Evolutionary conservation across 2,329 filamentous ascomycete species (phyloP).

Genomic region (Aureobasidium sp.): DNA sequence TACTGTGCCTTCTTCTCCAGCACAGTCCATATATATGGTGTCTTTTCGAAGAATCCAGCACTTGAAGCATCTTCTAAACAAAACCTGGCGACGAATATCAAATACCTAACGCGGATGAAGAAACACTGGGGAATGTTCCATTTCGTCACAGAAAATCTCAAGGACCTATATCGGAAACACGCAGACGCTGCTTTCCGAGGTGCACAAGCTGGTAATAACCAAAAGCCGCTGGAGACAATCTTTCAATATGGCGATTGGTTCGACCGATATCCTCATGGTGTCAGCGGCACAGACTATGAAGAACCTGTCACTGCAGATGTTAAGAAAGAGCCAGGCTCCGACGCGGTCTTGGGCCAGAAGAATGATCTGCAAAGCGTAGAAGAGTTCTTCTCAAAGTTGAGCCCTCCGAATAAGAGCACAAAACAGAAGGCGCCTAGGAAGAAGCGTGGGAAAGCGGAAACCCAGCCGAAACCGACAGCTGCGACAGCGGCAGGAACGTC

Average conservation of each 20-base stretch:
- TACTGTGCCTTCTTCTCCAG: slow-evolving; percentile 92
- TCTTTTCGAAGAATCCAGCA: slow-evolving; percentile 74
- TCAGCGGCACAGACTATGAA: slow-evolving; percentile 75
- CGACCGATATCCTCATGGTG: slow-evolving; percentile 84
- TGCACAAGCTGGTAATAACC: slow-evolving; percentile 37
- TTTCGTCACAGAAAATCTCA: slow-evolving; percentile 88
- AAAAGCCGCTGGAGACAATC: slow-evolving; percentile 40
- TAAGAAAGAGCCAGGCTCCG: slow-evolving; percentile 72
- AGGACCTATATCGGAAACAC: slow-evolving; percentile 78
- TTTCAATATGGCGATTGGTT: slow-evolving; percentile 99
- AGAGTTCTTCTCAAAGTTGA: slow-evolving; percentile 81
- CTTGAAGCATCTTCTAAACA: slow-evolving; percentile 73
- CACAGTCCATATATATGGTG: slow-evolving; percentile 87
- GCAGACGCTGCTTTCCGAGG: slow-evolving; percentile 73
- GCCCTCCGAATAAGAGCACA: slow-evolving; percentile 46
- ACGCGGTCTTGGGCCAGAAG: slow-evolving; percentile 82
- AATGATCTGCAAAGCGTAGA: slow-evolving; percentile 88
- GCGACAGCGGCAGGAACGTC: background rate
- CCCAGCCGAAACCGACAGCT: slow-evolving; percentile 15
- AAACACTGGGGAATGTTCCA: slow-evolving; percentile 98
- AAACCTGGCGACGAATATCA: slow-evolving; percentile 80
- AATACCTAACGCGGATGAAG: slow-evolving; percentile 90
- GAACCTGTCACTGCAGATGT: slow-evolving; percentile 57
- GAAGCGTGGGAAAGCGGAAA: slow-evolving; percentile 25
- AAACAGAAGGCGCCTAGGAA: slow-evolving; percentile 33